Base-by-base conservation (phyloP, 139 green algal species). In the Haematococcus sp. region DNA sequence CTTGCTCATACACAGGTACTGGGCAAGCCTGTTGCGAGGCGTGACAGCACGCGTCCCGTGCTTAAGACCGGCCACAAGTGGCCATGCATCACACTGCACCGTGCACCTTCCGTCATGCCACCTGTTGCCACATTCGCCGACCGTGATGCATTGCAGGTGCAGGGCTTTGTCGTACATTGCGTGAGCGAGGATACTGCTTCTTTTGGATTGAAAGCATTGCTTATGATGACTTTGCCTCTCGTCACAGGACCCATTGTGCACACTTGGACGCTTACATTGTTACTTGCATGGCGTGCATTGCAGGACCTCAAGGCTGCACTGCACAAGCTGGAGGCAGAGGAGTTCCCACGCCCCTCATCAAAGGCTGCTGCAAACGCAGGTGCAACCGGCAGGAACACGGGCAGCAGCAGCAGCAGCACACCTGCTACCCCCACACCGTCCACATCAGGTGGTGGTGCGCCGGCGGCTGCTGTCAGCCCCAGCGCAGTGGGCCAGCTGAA, bases 71-170 rank as follows among this genome's bases (percentile, higher is more conserved):
- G 86, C 19, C 23, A 71, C 32, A 89, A 88, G 76, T 93, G 81
- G 70, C 89, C 89, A 0, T 79, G 59, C 33, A 55, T 86, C 58
- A 90, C 82, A 0, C 66, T 93, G 67, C 89, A 93, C 82, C 2
- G 56, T 20, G 66, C 83, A 22, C 87, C 87, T 30, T 40, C 46
- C 25, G 68, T 92, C 68, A 73, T 55, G 23, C 46, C 31, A 44
- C 25, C 51, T 34, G 23, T 19, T 20, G 60, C 44, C 30, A 65
- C n/a, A 5, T 35, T 70, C 15, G 56, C 27, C 4, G 70, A 9
- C 3, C 15, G 4, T 23, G 78, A 86, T 49, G 32, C 71, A 31
- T 77, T 58, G 34, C 20, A 43, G 22, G 33, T 58, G 34, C 20
- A 43, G 22, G 33, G 68, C 16, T 20, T 74, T n/a, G n/a, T n/a